phyloP scores from a whole-genome alignment of 2,329 filamentous ascomycete genomes.

The Scedosporium apiospermum region DNA sequence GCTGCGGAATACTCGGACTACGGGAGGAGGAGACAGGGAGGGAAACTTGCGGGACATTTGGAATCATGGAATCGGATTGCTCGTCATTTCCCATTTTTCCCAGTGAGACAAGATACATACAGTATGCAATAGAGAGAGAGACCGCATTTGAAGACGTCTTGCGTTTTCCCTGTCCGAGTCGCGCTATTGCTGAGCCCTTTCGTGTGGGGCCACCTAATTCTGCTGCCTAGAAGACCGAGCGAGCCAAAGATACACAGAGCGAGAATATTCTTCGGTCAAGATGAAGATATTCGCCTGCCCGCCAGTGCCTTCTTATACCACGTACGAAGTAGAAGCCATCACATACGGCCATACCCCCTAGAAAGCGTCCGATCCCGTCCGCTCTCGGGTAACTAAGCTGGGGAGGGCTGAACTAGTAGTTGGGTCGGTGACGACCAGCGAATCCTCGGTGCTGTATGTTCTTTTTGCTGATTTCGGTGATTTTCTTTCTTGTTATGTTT shows the following conservation, averaged over 20 bases:
- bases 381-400: not conserved
- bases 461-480: not conserved
- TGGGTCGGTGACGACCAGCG: slow-evolving; percentile 1
- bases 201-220: not conserved
- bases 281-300: too few species aligned
- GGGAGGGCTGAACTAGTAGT: not conserved
- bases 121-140: slow-evolving; percentile 5
- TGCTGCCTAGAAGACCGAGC: not conserved
- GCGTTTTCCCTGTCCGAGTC: not conserved
- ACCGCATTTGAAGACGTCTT: not conserved
- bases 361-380: slow-evolving; percentile 1
- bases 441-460: slow-evolving; percentile 1
- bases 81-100: not conserved
- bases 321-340: not conserved
- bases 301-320: not conserved
- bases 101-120: not conserved
- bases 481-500: not conserved
- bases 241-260: not conserved
- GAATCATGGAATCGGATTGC: not conserved
- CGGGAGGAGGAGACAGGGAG: not conserved
- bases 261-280: not conserved
- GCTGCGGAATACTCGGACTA: not conserved
- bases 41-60: not conserved
- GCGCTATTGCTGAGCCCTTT: not conserved
- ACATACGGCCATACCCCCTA: not conserved